Base-by-base conservation (phyloP, 2,329 filamentous ascomycete genomes). In the Emmonsiellopsis sp. region DNA sequence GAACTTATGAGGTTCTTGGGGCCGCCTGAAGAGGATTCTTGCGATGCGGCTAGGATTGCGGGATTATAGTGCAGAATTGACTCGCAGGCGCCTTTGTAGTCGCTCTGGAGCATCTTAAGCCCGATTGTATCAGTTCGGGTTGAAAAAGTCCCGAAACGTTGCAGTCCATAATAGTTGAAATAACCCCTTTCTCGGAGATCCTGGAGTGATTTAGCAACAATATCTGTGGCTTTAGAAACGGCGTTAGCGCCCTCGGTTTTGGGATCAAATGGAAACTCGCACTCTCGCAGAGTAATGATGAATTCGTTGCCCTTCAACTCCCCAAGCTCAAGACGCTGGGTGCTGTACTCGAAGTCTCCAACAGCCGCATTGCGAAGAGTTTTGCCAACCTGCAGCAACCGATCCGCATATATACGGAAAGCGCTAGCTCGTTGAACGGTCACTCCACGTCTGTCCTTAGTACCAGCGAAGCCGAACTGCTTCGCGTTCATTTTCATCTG, bases 141-240 rank as follows among this genome's bases (percentile, higher is more conserved):
- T 32, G 83, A 75, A 68, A 93, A 92, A 0, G 90, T 92, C 32
- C 93, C 93, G 63, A 98, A 98, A 27, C 93, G 84, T 71, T 98
- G 93, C n/a, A 97, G 82, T 7, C 93, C 93, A 65, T 91, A 98
- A 73, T 97, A 98, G 71, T 98, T 98, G 71, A 98, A 84, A 75
- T 94, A 98, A 2, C 93, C 93, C 44, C 85, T 79, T 43, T 82
- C 72, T 52, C 79, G 76, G 60, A 97, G 81, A 57, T 85, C 81
- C 42, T 79, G 74, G 49, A 95, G 73, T 1, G 88, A 63, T 77
- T 56, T 75, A 64, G 56, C 77, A 65, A 57, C 88, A 51, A 69
- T 55, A 51, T 68, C 51, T 67, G 73, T 63, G 66, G 70, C 61
- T 66, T 70, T 59, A 71, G 68, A 53, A 65, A 76, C 11, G 2